Percentiles rank a stretch among this genome's conserved stretches.
These are phyloP conservation scores for Platanthera zijinensis DNA, from an alignment of 106 monocot genomes.

Conservation along the genomic window DNA sequence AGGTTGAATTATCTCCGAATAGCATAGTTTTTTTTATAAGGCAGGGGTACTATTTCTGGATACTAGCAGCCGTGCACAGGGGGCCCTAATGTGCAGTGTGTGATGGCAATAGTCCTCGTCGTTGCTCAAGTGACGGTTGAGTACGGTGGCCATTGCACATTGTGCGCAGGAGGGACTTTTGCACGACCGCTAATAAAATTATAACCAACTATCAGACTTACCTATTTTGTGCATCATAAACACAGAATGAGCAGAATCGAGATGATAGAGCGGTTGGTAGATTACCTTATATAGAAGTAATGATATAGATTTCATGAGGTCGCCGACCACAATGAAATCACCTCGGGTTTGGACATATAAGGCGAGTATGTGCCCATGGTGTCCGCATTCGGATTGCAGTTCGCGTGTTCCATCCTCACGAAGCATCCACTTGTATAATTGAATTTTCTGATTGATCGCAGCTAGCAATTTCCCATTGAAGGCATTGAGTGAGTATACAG, in stretches of 20 bases:
- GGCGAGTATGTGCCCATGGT: slow-evolving; percentile 94
- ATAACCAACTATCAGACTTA: neutral
- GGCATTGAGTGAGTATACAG: slow-evolving; percentile 88
- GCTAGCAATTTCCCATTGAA: slow-evolving; percentile 96
- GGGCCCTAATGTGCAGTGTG: no score
- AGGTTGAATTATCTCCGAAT: no score
- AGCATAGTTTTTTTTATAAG: no score
- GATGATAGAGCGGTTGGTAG: neutral
- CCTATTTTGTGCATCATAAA: neutral
- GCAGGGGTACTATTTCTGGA: no score
- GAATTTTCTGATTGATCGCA: slow-evolving; percentile 98
- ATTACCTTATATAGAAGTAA: slow-evolving; percentile 84
- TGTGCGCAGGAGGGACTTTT: no score
- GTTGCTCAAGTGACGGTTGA: no score
- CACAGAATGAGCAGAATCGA: neutral
- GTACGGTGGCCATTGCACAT: no score
- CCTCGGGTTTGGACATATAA: slow-evolving; percentile 93
- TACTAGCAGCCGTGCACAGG: no score
- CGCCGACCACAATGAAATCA: slow-evolving; percentile 96
- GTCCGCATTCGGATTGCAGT: slow-evolving; percentile 89
- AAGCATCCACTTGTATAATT: slow-evolving; percentile 77
- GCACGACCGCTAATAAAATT: no score
- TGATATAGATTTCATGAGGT: slow-evolving; percentile 97
- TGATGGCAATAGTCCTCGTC: no score
- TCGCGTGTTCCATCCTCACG: slow-evolving; percentile 89